These are phyloP conservation scores for Fonsecaea monophora DNA, from an alignment of 2,329 filamentous ascomycete genomes.

Conservation along the genomic window DNA sequence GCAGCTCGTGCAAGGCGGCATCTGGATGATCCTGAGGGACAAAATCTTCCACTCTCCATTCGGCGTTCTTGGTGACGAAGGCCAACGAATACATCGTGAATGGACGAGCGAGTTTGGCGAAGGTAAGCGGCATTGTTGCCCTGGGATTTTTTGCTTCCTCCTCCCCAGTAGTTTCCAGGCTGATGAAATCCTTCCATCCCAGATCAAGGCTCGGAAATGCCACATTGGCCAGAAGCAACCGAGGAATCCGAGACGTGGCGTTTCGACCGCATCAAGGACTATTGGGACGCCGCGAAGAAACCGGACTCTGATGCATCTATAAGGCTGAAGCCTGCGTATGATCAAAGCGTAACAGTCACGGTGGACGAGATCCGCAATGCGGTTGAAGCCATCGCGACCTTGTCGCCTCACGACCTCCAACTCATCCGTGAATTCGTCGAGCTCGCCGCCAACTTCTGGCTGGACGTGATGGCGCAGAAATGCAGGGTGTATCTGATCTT, in stretches of 20 bases:
- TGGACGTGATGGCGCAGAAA: background rate
- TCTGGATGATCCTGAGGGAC: constrained; percentile 2
- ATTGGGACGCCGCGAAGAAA: background rate
- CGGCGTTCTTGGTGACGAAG: background rate
- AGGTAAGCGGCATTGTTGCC: background rate
- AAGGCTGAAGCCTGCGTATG: background rate
- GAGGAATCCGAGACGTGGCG: background rate
- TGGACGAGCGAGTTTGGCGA: constrained; percentile 1
- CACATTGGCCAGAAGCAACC: background rate
- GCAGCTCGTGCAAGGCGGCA: background rate
- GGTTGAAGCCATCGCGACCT: background rate
- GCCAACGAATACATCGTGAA: background rate
- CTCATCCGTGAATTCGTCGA: background rate
- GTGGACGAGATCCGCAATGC: background rate
- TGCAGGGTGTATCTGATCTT: background rate
- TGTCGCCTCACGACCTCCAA: background rate
- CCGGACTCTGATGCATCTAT: background rate
- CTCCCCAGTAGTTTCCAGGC: background rate
- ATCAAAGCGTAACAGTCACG: background rate
- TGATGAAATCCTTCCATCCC: background rate
- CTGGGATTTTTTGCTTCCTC: background rate
- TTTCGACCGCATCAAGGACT: background rate
- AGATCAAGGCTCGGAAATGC: background rate
- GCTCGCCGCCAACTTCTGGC: background rate
- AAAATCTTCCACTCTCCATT: background rate